These are phyloP conservation scores for Wickerhamiella kazuoi DNA, from an alignment of 805 yeast genomes.

Conservation along the genomic window DNA sequence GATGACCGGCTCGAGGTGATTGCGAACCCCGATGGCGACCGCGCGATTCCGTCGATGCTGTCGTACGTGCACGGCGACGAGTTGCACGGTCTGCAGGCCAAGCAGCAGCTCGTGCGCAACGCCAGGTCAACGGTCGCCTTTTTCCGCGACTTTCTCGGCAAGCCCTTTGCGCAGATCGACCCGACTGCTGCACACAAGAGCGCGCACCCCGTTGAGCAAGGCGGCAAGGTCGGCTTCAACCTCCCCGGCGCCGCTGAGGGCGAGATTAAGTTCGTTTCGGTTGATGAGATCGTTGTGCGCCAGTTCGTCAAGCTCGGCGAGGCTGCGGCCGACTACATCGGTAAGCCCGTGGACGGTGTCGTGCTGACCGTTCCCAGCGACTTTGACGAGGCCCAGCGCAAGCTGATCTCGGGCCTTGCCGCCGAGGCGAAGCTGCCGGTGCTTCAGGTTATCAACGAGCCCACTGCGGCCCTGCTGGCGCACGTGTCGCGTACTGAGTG, in stretches of 20 bases:
- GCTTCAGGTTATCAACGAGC: conserved; percentile 79
- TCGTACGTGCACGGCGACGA: conserved; percentile 89
- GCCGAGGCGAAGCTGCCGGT: conserved; percentile 59
- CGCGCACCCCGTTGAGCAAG: conserved; percentile 44
- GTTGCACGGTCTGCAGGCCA: conserved; percentile 93
- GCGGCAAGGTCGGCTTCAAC: conserved; percentile 55
- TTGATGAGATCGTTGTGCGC: conserved; percentile 66
- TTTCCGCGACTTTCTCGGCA: conserved; percentile 87
- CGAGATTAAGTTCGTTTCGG: conserved; percentile 34
- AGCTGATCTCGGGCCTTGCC: conserved; percentile 43
- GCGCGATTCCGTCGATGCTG: conserved; percentile 83
- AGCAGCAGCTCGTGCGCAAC: conserved; percentile 81
- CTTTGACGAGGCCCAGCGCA: conserved; percentile 53
- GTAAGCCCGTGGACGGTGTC: conserved; percentile 59
- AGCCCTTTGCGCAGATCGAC: conserved; percentile 51
- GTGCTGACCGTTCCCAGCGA: conserved; percentile 86
- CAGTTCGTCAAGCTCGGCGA: conserved; percentile 64
- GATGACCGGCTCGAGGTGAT: conserved; percentile 94
- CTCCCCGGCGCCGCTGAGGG: conserved; percentile 23
- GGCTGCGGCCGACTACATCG: conserved; percentile 88
- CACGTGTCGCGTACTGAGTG: conserved; percentile 34
- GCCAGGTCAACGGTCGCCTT: conserved; percentile 69
- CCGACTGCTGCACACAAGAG: conserved; percentile 43
- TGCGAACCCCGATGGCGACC: conserved; percentile 98
- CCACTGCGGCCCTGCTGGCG: conserved; percentile 77